Percentiles rank a stretch among this genome's conserved stretches.
These are phyloP conservation scores for Conticribra weissflogii DNA, from an alignment of 108 stramenopile species.

Conservation along the genomic window DNA sequence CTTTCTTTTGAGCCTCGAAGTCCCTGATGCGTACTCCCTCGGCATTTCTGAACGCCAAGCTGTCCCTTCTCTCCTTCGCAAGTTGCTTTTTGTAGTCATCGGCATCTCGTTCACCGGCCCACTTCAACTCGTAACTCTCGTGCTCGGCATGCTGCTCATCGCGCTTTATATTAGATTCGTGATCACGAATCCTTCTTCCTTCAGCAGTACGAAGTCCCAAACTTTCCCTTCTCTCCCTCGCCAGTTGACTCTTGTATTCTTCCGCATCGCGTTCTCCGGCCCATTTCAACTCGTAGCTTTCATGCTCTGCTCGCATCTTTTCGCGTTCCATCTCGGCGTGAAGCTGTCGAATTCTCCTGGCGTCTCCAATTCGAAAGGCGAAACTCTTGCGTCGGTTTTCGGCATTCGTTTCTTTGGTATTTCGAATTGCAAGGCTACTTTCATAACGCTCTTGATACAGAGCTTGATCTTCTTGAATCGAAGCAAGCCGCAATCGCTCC, in stretches of 20 bases:
- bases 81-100: slow-evolving; percentile 76
- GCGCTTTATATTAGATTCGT: slow-evolving; percentile 19
- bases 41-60: slow-evolving; percentile 63
- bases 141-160: slow-evolving; percentile 53
- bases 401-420: slow-evolving; percentile 43
- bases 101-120: slow-evolving; percentile 80
- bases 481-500: slow-evolving; percentile 50
- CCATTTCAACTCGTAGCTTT: slow-evolving; percentile 66
- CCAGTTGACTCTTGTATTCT: slow-evolving; percentile 33
- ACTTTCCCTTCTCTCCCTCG: slow-evolving; percentile 29
- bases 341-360: slow-evolving; percentile 56
- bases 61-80: slow-evolving; percentile 54
- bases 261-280: slow-evolving; percentile 82
- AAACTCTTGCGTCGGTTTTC: slow-evolving; percentile 73
- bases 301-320: slow-evolving; percentile 48
- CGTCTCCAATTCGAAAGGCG: slow-evolving; percentile 75
- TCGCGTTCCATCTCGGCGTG: slow-evolving; percentile 50
- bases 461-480: slow-evolving; percentile 66
- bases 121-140: slow-evolving; percentile 74
- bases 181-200: slow-evolving; percentile 17
- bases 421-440: slow-evolving; percentile 54
- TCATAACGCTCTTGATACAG: slow-evolving; percentile 67
- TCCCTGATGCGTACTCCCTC: too few species aligned
- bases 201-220: slow-evolving; percentile 29
- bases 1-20: too few species aligned